phyloP scores from a whole-genome alignment of 2,329 filamentous ascomycete genomes.

The Paraconiothyrium sp. region DNA sequence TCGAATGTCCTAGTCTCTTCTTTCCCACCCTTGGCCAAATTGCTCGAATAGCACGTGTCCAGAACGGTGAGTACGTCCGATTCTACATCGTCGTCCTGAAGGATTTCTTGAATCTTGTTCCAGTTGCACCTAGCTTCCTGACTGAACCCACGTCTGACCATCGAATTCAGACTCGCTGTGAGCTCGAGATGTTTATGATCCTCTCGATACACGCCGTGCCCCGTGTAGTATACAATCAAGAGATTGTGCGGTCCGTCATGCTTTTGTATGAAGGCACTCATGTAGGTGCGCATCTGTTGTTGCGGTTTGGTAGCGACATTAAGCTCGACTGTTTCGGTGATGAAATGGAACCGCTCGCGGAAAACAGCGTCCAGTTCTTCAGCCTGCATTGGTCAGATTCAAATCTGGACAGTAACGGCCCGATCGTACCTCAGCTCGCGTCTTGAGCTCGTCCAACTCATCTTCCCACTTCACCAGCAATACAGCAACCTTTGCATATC shows the following conservation, averaged over 20 bases:
- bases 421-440: constrained; percentile 39
- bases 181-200: constrained; percentile 38
- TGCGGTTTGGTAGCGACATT: constrained; percentile 44
- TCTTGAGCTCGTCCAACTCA: constrained; percentile 46
- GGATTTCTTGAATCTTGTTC: constrained; percentile 43
- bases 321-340: constrained; percentile 44
- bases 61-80: constrained; percentile 50
- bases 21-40: constrained; percentile 6
- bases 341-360: constrained; percentile 39
- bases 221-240: constrained; percentile 53
- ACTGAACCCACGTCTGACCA: constrained; percentile 30
- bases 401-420: neutral
- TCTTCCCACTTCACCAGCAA: constrained; percentile 50
- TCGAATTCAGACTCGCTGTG: constrained; percentile 28
- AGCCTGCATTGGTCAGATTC: constrained; percentile 29
- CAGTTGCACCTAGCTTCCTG: constrained; percentile 44
- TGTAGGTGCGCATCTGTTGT: constrained; percentile 42
- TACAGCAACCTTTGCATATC: constrained; percentile 48
- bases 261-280: constrained; percentile 40
- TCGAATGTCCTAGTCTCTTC: constrained; percentile 40
- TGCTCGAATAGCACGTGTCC: constrained; percentile 47
- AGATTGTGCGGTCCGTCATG: constrained; percentile 44
- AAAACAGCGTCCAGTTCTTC: constrained; percentile 42
- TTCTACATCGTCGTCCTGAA: constrained; percentile 40
- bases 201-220: constrained; percentile 44